A percentile compares a stretch with the other conserved stretches of the same genome.
phyloP scores from a whole-genome alignment of 2,329 filamentous ascomycete genomes.

The Pseudocercospora ulei region DNA sequence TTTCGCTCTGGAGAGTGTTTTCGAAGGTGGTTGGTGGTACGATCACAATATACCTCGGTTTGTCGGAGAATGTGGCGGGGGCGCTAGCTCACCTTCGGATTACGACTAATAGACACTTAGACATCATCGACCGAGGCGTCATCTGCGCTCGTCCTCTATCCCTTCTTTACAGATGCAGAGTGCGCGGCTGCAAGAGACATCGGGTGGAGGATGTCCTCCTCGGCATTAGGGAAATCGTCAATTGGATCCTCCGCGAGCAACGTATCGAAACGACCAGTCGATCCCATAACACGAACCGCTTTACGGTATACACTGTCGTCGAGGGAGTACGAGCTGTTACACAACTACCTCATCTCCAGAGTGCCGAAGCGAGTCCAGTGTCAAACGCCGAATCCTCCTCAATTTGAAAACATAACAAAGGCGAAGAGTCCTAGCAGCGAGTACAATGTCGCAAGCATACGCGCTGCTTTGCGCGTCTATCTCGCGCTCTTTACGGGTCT shows the following conservation, averaged over 20 bases:
- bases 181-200: constrained; percentile 1
- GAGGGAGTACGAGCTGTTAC: constrained; percentile 74
- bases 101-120: constrained; percentile 5
- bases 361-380: constrained; percentile 51
- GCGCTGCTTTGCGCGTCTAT: constrained; percentile 41
- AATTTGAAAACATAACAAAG: constrained; percentile 43
- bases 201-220: constrained; percentile 16
- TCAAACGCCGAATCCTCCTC: constrained; percentile 43
- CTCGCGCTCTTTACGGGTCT: constrained; percentile 38
- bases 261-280: constrained; percentile 35
- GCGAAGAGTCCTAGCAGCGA: constrained; percentile 31
- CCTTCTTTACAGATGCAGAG: constrained; percentile 4
- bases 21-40: too few relatives aligned
- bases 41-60: too few relatives aligned
- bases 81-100: constrained; percentile 2
- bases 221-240: constrained; percentile 11
- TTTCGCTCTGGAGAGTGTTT: too few relatives aligned
- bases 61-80: too few relatives aligned
- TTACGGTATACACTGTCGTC: constrained; percentile 75
- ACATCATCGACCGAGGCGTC: constrained; percentile 4
- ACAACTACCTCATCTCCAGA: constrained; percentile 70
- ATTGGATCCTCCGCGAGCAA: constrained; percentile 18
- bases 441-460: constrained; percentile 43
- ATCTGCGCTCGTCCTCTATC: background rate
- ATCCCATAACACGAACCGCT: constrained; percentile 72